Base-by-base conservation (phyloP, 2,329 filamentous ascomycete genomes). In the Cylindrodendrum hubeiense region DNA sequence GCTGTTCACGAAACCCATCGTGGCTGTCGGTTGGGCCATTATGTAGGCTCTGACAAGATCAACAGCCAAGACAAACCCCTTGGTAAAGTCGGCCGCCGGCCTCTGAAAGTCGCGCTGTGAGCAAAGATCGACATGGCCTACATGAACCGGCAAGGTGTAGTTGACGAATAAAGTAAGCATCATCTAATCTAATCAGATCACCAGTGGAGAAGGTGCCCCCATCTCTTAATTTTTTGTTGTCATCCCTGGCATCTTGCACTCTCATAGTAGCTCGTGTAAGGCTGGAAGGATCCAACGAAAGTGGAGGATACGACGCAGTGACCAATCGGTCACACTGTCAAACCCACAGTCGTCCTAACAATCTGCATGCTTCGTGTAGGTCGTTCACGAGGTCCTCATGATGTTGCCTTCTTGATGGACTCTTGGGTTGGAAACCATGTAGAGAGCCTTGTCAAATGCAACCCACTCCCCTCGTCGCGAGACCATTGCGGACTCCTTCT, bases 131-230 rank as follows among this genome's bases (percentile, higher is more conserved):
- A 21, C 62, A 12, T 47, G 15, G 49, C 21, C 49, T 30, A 52
- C 51, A 56, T 33, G 56, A 51, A 60, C 54, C 6, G 39, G 21
- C 13, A 22, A 19, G 22, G 10, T 41, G 8, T 24, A 13, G 47
- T 44, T 39, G 30, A 24, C 33, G 21, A 49, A 21, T 24, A 26
- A 54, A 51, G 54, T 28, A 55, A 43, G 52, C 24, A 51, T 51
- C 37, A 66, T 64, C 60, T 61, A 67, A 67, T 67, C 62, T 66
- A 63, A 67, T 63, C 65, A 63, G 59, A 63, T 63, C 54, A 52
- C 28, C 28, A 47, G 54, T 41, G 53, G 53, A 56, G 39, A 55
- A 37, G 6, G 21, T 34, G 21, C 46, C 53, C 53, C 53, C 53
- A 53, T 26, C 33, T 55, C 22, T 28, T 52, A 41, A 13, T 24